Base-by-base conservation (phyloP, 1,284 basidiomycete species). In the Sporisorium reilianum region DNA sequence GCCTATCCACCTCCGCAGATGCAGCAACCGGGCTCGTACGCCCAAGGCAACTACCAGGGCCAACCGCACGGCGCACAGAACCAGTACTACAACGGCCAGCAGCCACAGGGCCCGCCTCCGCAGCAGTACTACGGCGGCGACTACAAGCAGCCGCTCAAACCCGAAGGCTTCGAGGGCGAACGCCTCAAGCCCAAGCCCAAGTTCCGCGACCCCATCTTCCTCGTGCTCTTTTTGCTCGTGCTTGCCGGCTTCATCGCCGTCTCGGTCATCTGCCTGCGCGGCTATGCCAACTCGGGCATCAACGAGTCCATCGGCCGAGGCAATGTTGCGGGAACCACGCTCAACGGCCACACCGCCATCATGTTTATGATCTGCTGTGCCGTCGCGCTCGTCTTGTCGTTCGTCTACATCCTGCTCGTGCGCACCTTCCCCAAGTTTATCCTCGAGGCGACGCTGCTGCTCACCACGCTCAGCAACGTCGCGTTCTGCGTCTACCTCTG, bases 261-360 rank as follows among this genome's bases (percentile, higher is more conserved):
- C 56, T 77, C 80, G n/a, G 85, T 85, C 70, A 79, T 85, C 70
- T 78, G 78, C n/a, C 72, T 86, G 5, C 77, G 81, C 9, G 64
- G 49, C 10, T 80, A 80, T 52, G 56, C 67, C 18, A 72, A 50
- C 23, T 41, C 58, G 48, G 56, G 56, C 50, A 28, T 80, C 42
- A 38, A 55, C 25, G 76, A 54, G 10, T 64, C 66, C 36, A 60
- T 80, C 9, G 75, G 81, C 41, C 58, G 20, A 14, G 44, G 94
- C 91, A 12, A 90, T 92, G 30, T 89, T 93, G 49, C 55, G 4
- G 75, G 93, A 91, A 20, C 92, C 95, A 87, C 85, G 88, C 20
- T 91, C 93, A 84, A 88, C 95, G 64, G 69, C 14, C 85, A 86
- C 87, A 88, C 90, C 0, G 87, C 89, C 9, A 91, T 91, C 81